phyloP scores from a whole-genome alignment of 2,329 filamentous ascomycete genomes.

The Phaeophleospora eucalypticola region DNA sequence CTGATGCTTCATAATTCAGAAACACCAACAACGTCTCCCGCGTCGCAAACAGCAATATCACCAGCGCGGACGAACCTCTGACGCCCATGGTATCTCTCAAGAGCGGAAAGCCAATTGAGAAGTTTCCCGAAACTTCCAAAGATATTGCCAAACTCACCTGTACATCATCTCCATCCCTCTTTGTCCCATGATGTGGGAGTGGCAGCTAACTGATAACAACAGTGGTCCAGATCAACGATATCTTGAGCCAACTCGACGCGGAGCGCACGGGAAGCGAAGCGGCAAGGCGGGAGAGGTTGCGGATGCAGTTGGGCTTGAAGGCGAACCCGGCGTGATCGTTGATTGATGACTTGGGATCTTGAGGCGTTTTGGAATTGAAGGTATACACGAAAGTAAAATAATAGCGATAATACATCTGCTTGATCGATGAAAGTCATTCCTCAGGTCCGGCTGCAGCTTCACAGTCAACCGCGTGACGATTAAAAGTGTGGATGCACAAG shows the following conservation, averaged over 20 bases:
- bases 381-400: too few relatives aligned
- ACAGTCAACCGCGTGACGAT: too few relatives aligned
- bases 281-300: slow-evolving; percentile 27
- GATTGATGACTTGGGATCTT: too few relatives aligned
- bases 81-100: slow-evolving; percentile 29
- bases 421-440: too few relatives aligned
- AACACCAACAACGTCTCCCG: slow-evolving; percentile 32
- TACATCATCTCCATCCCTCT: too few relatives aligned
- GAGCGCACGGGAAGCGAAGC: slow-evolving; percentile 30
- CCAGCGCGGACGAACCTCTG: slow-evolving; percentile 28
- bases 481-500: too few relatives aligned
- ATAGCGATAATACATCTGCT: too few relatives aligned
- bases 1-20: slow-evolving; percentile 6
- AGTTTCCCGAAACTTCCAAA: slow-evolving; percentile 30
- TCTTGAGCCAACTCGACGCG: slow-evolving; percentile 29
- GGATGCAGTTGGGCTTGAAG: slow-evolving; percentile 31
- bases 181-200: too few relatives aligned
- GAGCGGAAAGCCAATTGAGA: slow-evolving; percentile 30
- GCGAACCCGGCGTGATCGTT: slow-evolving; percentile 27
- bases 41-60: slow-evolving; percentile 32
- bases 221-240: slow-evolving; percentile 29
- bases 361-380: too few relatives aligned
- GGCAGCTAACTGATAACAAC: neutral
- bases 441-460: too few relatives aligned
- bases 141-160: slow-evolving; percentile 29